Conservation (phyloP, 2,329 filamentous ascomycete genomes). For the Intubia oerlemansii region DNA sequence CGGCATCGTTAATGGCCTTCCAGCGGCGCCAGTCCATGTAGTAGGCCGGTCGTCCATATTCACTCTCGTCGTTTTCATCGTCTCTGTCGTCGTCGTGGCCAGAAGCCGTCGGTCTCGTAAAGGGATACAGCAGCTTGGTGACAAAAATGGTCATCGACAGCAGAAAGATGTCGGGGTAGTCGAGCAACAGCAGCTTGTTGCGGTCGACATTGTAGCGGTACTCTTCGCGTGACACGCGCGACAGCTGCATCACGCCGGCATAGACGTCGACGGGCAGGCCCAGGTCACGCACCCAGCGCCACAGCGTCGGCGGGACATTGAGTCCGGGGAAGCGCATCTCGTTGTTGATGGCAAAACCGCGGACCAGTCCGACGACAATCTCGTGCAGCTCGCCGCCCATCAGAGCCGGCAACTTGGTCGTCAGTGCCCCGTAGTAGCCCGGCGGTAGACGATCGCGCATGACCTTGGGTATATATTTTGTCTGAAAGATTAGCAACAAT, state of each 20-base stretch:
- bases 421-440: slow-evolving; percentile 36
- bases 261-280: slow-evolving; percentile 55
- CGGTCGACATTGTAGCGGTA: slow-evolving; percentile 34
- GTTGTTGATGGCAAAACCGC: slow-evolving; percentile 46
- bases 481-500: no score
- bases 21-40: slow-evolving; percentile 54
- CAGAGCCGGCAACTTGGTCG: slow-evolving; percentile 24
- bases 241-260: slow-evolving; percentile 33
- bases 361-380: slow-evolving; percentile 36
- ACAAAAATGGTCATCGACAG: slow-evolving; percentile 51
- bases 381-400: slow-evolving; percentile 39
- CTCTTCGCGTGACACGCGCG: slow-evolving; percentile 24
- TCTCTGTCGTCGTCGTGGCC: slow-evolving; percentile 12
- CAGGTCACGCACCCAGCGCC: slow-evolving; percentile 48
- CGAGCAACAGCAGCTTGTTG: slow-evolving; percentile 23
- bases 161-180: slow-evolving; percentile 56
- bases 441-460: slow-evolving; percentile 45
- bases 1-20: slow-evolving; percentile 28
- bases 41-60: slow-evolving; percentile 32
- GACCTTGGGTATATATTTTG: slow-evolving; percentile 34
- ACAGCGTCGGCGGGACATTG: slow-evolving; percentile 46
- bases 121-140: slow-evolving; percentile 60
- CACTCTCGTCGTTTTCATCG: slow-evolving; percentile 7
- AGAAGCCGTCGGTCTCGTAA: slow-evolving; percentile 19
- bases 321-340: slow-evolving; percentile 50